Base-by-base conservation (phyloP, 306 rosid species). In the Potentilla sterilis region DNA sequence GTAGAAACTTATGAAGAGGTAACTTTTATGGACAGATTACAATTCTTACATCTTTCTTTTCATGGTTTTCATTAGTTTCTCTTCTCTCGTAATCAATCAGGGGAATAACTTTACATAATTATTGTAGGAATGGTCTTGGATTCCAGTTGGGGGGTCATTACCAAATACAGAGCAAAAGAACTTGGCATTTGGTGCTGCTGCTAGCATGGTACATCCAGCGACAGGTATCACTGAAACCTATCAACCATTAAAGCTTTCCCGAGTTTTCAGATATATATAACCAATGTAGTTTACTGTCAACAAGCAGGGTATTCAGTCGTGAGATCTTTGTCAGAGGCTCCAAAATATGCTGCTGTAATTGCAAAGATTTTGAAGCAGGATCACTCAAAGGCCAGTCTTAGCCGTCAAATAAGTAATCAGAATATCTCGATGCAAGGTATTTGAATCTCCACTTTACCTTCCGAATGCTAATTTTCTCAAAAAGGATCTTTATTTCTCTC, bases 201-300 rank as follows among this genome's bases (percentile, higher is more conserved):
- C 99, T 66, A 85, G 97, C 84, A 87, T 95, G 97, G 99, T 95
- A 82, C 99, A 95, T 85, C 99, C 99, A 69, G 99, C 99, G 78
- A 95, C 99, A 79, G 97, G 97, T 84, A 85, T 71, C 75, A 12
- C 15, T 18, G 10, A 59, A 77, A 48, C 61, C 52, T 42, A 38
- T 40, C 62, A 32, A 19, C 11, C 18, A 18, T 28, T 4, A 5
- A 57, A 69, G 32, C 43, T 71, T 66, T 71, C 47, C 15, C 73
- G 62, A 55, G 67, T 78, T 47, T 42, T 81, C 69, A 38, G 49
- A 81, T 68, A 22, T 76, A 72, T 67, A 64, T 64, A n/a, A 35
- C 19, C 42, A 47, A 72, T 52, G 43, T 48, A 49, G 57, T 54
- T 83, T 14, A 42, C 19, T 61, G 70, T 82, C 67, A 24, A 80